Evolutionary conservation across 768 basidiomycete genomes (phyloP).

Genomic region (Paxillus involutus): DNA sequence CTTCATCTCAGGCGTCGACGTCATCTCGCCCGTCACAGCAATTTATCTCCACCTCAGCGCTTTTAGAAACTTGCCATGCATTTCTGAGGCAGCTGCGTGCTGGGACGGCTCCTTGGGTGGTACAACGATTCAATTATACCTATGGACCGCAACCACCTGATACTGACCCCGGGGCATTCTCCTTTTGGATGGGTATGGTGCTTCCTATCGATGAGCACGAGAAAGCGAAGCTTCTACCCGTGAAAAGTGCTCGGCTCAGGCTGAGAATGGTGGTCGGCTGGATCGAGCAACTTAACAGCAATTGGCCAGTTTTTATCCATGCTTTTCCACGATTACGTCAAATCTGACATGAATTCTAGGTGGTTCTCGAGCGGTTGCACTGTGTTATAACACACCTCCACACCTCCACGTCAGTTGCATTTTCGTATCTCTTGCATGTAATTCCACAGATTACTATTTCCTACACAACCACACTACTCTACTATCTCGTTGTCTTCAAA

Average conservation of each 20-base stretch:
- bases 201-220: slow-evolving; percentile 91
- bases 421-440: slow-evolving; percentile 7
- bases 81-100: slow-evolving; percentile 61
- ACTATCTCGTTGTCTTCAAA: background rate
- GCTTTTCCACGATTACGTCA: slow-evolving; percentile 17
- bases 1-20: slow-evolving; percentile 3
- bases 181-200: slow-evolving; percentile 89
- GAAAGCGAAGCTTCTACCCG: slow-evolving; percentile 83
- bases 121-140: slow-evolving; percentile 78
- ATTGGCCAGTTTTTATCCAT: slow-evolving; percentile 43
- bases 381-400: slow-evolving; percentile 37
- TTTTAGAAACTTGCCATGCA: slow-evolving; percentile 54
- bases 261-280: slow-evolving; percentile 88
- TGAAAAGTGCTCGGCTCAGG: slow-evolving; percentile 74
- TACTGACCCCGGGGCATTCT: slow-evolving; percentile 64
- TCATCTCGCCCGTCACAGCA: slow-evolving; percentile 2
- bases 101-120: slow-evolving; percentile 90
- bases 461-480: slow-evolving; percentile 8
- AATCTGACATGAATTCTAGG: slow-evolving; percentile 40
- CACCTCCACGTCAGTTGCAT: background rate
- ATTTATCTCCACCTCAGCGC: slow-evolving; percentile 22
- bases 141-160: slow-evolving; percentile 72
- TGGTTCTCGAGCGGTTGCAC: slow-evolving; percentile 76
- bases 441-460: slow-evolving; percentile 7
- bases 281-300: slow-evolving; percentile 77